Percentiles rank a stretch among this genome's conserved stretches.
Conservation (phyloP, 2,329 filamentous ascomycete species). For the Xylaria sp. region DNA sequence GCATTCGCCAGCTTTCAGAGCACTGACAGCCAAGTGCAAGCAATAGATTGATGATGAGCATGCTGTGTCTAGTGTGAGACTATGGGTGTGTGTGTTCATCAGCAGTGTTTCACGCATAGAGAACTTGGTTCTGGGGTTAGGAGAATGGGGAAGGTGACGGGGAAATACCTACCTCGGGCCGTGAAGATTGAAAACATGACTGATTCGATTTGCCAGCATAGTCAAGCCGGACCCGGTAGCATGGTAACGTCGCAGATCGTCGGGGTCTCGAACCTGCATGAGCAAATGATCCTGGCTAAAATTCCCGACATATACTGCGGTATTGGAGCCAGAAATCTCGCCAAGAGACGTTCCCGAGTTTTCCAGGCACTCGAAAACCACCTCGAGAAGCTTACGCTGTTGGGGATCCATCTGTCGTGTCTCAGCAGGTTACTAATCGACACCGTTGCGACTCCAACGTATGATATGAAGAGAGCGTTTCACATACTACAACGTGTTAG, state of each 20-base stretch:
- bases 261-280: conserved; percentile 19
- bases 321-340: conserved; percentile 24
- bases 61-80: conserved; percentile 45
- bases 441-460: no score
- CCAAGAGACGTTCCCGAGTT: conserved; percentile 34
- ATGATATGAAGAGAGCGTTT: no score
- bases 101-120: no score
- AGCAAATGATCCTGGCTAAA: conserved; percentile 34
- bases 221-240: conserved; percentile 16
- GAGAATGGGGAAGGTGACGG: neutral
- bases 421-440: no score
- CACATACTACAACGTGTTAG: no score
- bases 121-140: no score
- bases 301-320: conserved; percentile 41
- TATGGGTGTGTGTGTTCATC: conserved; percentile 25
- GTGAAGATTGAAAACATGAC: conserved; percentile 40
- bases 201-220: conserved; percentile 36
- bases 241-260: conserved; percentile 21
- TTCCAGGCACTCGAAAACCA: conserved; percentile 42
- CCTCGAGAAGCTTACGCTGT: conserved; percentile 43
- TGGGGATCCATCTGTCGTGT: conserved; percentile 49
- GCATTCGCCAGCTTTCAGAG: no score
- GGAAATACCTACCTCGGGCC: conserved; percentile 44
- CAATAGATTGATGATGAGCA: conserved; percentile 45
- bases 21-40: no score